Percentiles rank a stretch among this genome's conserved stretches.
phyloP scores from a whole-genome alignment of 192 early-diverging fungal species.

The Kappamyces sp. region DNA sequence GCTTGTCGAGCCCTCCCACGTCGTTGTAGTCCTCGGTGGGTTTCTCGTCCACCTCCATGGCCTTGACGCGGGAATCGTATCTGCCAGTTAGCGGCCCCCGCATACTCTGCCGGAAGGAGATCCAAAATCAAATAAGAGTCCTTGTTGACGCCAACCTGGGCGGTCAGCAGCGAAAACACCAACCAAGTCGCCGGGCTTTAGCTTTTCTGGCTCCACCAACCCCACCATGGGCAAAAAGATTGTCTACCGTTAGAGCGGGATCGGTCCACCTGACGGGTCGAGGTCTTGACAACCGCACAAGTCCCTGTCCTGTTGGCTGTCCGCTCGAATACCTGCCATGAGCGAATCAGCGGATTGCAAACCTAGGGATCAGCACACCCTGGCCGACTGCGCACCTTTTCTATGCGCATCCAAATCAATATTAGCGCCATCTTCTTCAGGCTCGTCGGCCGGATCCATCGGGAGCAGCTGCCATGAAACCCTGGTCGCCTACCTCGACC shows the following conservation, averaged over 20 bases:
- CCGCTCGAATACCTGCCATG: no score
- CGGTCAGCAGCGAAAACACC: no score
- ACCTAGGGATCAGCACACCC: no score
- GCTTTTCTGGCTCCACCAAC: conserved; percentile 78
- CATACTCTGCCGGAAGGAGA: conserved; percentile 90
- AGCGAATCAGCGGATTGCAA: no score
- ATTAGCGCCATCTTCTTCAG: conserved; percentile 92
- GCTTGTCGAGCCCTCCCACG: conserved; percentile 89
- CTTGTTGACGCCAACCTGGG: conserved; percentile 78
- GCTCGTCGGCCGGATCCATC: conserved; percentile 82
- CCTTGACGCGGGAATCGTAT: conserved; percentile 96
- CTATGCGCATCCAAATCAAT: conserved; percentile 87
- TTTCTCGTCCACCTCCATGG: conserved; percentile 99
- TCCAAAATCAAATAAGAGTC: conserved; percentile 95
- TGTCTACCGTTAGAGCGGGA: conserved; percentile 45
- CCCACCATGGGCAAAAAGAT: conserved; percentile 97
- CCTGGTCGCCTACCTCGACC: conserved; percentile 66
- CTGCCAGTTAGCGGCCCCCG: conserved; percentile 24
- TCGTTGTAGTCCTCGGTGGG: conserved; percentile 97
- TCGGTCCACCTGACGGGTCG: conserved; percentile 78
- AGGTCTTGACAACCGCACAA: conserved; percentile 95
- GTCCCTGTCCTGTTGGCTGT: conserved; percentile 42
- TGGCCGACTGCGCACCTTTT: conserved; percentile 40
- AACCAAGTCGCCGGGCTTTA: conserved; percentile 95
- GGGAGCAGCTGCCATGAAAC: conserved; percentile 64